A percentile compares a stretch with the other conserved stretches of the same genome.
Conservation (phyloP, 2,329 filamentous ascomycete species). For the Onygena corvina region DNA sequence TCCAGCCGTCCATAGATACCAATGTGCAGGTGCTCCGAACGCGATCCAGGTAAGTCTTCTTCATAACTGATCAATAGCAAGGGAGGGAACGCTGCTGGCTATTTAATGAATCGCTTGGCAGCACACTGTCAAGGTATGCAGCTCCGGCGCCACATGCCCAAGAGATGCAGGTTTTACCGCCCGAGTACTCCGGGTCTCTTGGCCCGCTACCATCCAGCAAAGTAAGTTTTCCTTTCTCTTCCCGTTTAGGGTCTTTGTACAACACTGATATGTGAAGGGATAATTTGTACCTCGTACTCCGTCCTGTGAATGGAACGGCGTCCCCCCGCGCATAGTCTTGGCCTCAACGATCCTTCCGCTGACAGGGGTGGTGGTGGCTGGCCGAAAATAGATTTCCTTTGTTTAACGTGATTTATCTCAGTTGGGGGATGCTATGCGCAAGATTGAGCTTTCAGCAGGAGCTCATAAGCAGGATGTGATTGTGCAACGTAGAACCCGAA, state of each 20-base stretch:
- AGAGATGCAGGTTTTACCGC: not conserved
- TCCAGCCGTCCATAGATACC: too few relatives aligned
- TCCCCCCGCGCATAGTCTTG: not conserved
- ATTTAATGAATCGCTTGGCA: not conserved
- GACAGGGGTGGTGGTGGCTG: not conserved
- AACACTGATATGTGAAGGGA: too few relatives aligned
- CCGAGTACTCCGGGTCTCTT: not conserved
- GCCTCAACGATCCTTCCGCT: not conserved
- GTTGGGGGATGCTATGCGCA: not conserved
- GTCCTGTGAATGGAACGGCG: not conserved
- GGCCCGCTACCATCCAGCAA: not conserved
- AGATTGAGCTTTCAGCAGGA: not conserved
- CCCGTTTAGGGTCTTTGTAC: too few relatives aligned
- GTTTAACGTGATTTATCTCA: not conserved
- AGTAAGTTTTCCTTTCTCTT: not conserved
- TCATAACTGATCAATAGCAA: not conserved
- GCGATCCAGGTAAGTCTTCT: not conserved
- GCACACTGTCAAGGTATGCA: not conserved
- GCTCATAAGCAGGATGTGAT: slow-evolving; percentile 1
- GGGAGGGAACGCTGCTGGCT: not conserved
- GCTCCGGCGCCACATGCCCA: not conserved
- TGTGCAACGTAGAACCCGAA: not conserved
- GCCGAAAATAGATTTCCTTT: not conserved
- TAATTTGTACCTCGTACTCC: too few relatives aligned
- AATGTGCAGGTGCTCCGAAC: not conserved